These are phyloP conservation scores for Acer campestre DNA, from an alignment of 345 rosid genomes.

Conservation along the genomic window DNA sequence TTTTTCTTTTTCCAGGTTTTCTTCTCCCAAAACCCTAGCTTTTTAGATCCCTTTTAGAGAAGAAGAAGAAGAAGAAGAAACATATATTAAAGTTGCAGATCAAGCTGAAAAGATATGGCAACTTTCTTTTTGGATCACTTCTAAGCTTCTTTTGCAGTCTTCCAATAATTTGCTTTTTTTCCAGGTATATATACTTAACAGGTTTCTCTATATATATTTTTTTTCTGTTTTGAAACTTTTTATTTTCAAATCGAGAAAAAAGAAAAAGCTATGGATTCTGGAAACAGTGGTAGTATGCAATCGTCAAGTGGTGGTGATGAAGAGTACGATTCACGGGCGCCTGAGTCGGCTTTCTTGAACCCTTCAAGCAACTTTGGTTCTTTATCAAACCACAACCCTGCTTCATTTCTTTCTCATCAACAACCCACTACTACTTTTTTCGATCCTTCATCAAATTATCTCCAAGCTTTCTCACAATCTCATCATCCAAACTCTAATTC, in stretches of 20 bases:
- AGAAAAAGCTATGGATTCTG: slow-evolving; percentile 64
- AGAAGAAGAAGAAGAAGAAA: not conserved
- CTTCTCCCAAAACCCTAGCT: slow-evolving; percentile 49
- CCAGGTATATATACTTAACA: not conserved
- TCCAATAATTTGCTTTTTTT: slow-evolving; percentile 6
- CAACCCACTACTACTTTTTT: slow-evolving; percentile 34
- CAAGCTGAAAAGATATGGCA: slow-evolving; percentile 28
- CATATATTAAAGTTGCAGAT: too few relatives aligned
- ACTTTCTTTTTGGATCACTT: slow-evolving; percentile 10
- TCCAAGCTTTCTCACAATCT: slow-evolving; percentile 39
- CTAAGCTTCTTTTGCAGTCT: slow-evolving; percentile 21
- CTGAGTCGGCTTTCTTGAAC: slow-evolving; percentile 43
- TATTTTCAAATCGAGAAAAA: not conserved
- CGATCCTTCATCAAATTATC: slow-evolving; percentile 36
- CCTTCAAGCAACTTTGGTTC: slow-evolving; percentile 35
- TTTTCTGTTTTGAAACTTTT: not conserved
- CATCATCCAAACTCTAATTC: slow-evolving; percentile 31
- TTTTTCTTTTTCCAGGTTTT: slow-evolving; percentile 20
- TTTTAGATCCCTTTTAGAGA: not conserved
- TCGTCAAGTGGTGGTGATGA: slow-evolving; percentile 76
- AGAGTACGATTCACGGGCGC: slow-evolving; percentile 53
- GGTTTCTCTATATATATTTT: too few relatives aligned
- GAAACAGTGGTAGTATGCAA: slow-evolving; percentile 74
- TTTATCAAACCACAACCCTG: slow-evolving; percentile 28
- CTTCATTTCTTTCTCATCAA: slow-evolving; percentile 27